Base-by-base conservation (phyloP, 345 rosid genomes). In the Eucalyptus polyanthemos region DNA sequence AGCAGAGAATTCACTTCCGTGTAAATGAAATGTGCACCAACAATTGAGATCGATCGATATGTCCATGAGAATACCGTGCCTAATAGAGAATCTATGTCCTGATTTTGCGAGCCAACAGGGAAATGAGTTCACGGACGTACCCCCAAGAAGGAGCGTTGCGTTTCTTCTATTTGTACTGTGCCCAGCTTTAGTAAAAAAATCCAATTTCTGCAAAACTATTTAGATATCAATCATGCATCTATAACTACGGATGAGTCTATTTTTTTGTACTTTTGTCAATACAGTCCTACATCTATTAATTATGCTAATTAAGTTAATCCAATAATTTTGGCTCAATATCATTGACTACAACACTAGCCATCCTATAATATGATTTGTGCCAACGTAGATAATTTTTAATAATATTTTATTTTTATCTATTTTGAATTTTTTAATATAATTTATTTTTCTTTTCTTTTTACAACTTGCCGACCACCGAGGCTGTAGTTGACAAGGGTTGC, bases 391-490 rank as follows among this genome's bases (percentile, higher is more conserved):
- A 9, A 24, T 56, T 56, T 56, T 56, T 9, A 22, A 13, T 22
- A 56, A 56, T 22, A 22, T 8, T 22, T 56, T 56, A 24, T 4
- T 22, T 22, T 21, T 56, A 53, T 22, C 22, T 54, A 2, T 21
- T 22, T 22, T 22, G 27, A 56, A 56, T 56, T 22, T 21, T 54
- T 56, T 2, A 21, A 21, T 22, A 8, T 22, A 56, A 54, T 54
- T 53, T 8, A 3, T 53, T 54, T 21, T 54, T 54, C 5, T 56
- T 56, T 56, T 56, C 6, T 22, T 22, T 56, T 56, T 22, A 24
- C 62, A 56, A 56, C 13, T 22, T 0, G 4, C 9, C 0, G 0
- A 53, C 24, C 4, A 2, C 10, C 2, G 0, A 0, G 10, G 11
- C 0, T 53, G 10, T 53, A 19, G 10, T 0, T 19, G 0, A 2